Evolutionary conservation across 1,284 basidiomycete species (phyloP), one percentile per base, ranked within the genome.

Genomic region (Fistulinella cinereoalba): DNA sequence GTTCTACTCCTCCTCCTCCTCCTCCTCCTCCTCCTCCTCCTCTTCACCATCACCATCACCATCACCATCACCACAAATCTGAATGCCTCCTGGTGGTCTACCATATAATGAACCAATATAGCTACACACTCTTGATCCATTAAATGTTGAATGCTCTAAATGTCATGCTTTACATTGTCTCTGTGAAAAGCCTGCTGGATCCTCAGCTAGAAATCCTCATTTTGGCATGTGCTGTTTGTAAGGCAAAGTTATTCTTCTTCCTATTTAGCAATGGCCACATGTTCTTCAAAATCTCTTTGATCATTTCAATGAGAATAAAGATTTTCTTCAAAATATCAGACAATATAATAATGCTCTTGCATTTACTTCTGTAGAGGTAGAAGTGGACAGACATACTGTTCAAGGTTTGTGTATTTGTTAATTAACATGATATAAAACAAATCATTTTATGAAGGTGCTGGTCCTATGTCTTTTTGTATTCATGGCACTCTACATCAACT

Each of bases 271-370:
- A 0, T 58, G 54, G 32, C 64, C 65, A 16, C 28, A 4, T 7
- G 2, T 7, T 16, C 47, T 70, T 1, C 41, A 40, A 5, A 2
- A 50, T 6, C 44, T 71, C 0, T 56, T 63, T 43, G 36, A 45
- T 44, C 40, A 51, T 32, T 22, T n/a, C 29, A 37, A 54, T 2
- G 46, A 55, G 21, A 15, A 43, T 11, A 36, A 32, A 1, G 12
- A 50, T 0, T 70, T 69, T 33, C 52, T 37, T 15, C 47, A 47
- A 10, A 56, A 68, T 0, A 68, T 71, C 18, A 34, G 46, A 15
- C 60, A 71, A 36, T 74, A 73, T 36, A 75, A 74, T 40, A 55
- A 55, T 37, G 63, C 71, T 0, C 46, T 75, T 16, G 61, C 70
- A 0, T 74, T 75, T 43, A 73, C 68, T 0, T 76, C 73, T 1